Percentiles rank a stretch among this genome's conserved stretches.
These are phyloP conservation scores for Nicotiana sylvestris DNA, from an alignment of 257 asterid genomes.

Conservation along the genomic window DNA sequence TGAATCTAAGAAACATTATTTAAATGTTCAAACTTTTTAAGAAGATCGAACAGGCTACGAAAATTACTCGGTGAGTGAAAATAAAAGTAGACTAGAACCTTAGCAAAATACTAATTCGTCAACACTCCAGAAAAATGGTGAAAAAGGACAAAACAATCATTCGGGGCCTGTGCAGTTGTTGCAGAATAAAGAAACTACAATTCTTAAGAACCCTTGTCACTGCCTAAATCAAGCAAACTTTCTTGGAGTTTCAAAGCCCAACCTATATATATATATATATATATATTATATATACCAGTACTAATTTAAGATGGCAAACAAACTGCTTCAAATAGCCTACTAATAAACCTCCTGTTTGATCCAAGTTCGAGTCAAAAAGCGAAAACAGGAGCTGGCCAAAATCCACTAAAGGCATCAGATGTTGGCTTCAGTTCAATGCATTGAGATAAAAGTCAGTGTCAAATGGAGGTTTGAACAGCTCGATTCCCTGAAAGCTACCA, in stretches of 20 bases:
- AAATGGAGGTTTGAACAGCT: conserved; percentile 38
- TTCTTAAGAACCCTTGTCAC: neutral
- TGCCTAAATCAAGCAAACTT: neutral
- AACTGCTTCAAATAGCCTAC: neutral
- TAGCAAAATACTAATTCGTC: neutral
- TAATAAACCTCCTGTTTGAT: neutral
- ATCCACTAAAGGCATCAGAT: neutral
- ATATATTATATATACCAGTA: conserved; percentile 5
- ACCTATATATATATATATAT: neutral
- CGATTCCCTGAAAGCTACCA: conserved; percentile 40
- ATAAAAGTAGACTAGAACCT: neutral
- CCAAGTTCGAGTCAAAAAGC: neutral
- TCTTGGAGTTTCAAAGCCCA: neutral
- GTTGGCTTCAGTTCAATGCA: conserved; percentile 29
- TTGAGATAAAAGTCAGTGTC: conserved; percentile 44
- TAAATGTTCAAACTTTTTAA: neutral
- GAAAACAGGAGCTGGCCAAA: neutral
- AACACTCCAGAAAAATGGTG: neutral
- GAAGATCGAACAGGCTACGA: neutral
- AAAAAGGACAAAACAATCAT: neutral
- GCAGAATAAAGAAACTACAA: neutral
- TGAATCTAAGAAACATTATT: neutral
- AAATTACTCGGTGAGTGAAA: neutral
- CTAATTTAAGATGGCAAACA: neutral
- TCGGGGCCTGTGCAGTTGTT: neutral